phyloP scores from a whole-genome alignment of 139 green algal species.

The Volvox africanus region DNA sequence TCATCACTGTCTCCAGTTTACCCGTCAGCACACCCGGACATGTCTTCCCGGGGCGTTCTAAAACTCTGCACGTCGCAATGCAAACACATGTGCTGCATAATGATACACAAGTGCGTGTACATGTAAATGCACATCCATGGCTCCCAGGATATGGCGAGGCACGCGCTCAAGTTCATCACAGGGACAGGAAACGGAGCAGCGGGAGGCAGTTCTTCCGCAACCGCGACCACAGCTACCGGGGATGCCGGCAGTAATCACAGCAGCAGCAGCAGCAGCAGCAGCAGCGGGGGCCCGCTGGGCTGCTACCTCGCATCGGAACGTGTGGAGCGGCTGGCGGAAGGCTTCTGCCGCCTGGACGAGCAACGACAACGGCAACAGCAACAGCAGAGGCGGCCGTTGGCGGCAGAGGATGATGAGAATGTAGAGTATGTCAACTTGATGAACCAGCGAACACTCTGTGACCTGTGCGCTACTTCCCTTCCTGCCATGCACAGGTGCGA shows the following conservation, averaged over 20 bases:
- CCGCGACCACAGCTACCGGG: too few relatives aligned
- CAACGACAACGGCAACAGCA: neutral
- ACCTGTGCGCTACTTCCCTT: constrained; percentile 41
- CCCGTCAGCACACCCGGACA: too few relatives aligned
- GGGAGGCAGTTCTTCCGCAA: neutral
- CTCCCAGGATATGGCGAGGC: constrained; percentile 1
- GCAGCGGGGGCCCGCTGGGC: neutral
- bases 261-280: neutral
- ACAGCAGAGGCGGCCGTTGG: neutral
- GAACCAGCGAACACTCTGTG: constrained; percentile 6
- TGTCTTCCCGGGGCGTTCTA: too few relatives aligned
- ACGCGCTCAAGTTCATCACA: neutral
- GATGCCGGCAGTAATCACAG: neutral
- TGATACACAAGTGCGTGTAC: neutral
- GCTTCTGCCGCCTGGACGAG: neutral
- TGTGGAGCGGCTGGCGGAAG: neutral
- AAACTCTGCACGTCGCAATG: neutral
- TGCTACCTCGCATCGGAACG: neutral
- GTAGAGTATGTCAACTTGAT: neutral
- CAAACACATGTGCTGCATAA: neutral
- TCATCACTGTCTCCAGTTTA: too few relatives aligned
- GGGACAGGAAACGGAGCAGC: neutral
- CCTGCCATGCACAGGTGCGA: constrained; percentile 23
- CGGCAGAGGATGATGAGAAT: neutral
- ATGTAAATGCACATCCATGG: neutral